These are phyloP conservation scores for Trifolium subterraneum DNA, from an alignment of 306 rosid species.

Conservation along the genomic window DNA sequence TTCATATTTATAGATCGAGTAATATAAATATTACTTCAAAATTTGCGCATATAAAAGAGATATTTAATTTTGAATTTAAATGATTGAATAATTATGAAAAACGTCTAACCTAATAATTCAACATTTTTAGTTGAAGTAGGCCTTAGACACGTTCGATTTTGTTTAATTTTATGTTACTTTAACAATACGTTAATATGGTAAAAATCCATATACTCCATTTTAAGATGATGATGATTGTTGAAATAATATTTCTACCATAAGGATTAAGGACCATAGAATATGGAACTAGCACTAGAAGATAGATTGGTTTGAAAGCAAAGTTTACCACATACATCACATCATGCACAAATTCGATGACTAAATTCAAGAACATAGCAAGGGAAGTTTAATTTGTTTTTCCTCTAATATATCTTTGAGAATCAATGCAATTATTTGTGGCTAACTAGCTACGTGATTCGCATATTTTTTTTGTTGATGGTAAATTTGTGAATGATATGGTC, in stretches of 20 bases:
- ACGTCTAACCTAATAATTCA: too few species aligned
- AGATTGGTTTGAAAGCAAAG: constrained; percentile 14
- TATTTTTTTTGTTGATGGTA: constrained; percentile 29
- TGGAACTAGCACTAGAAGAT: constrained; percentile 29
- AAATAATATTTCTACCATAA: background rate
- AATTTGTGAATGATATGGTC: constrained; percentile 21
- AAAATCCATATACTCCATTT: background rate
- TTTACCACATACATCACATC: constrained; percentile 43
- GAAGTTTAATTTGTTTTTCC: background rate
- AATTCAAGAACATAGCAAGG: background rate
- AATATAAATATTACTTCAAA: too few species aligned
- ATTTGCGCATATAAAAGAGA: too few species aligned
- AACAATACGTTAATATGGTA: background rate
- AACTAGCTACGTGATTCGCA: constrained; percentile 24
- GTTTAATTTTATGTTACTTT: too few species aligned
- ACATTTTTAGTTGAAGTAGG: too few species aligned
- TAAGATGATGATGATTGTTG: constrained; percentile 1
- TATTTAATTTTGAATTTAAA: too few species aligned
- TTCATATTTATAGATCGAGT: too few species aligned
- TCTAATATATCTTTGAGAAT: constrained; percentile 1
- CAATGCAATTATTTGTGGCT: constrained; percentile 46
- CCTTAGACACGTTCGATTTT: too few species aligned
- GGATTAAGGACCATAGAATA: constrained; percentile 42
- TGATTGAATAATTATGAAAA: too few species aligned
- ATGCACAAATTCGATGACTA: constrained; percentile 42